These are phyloP conservation scores for Pythium sp. DNA, from an alignment of 352 stramenopile species.

Conservation along the genomic window DNA sequence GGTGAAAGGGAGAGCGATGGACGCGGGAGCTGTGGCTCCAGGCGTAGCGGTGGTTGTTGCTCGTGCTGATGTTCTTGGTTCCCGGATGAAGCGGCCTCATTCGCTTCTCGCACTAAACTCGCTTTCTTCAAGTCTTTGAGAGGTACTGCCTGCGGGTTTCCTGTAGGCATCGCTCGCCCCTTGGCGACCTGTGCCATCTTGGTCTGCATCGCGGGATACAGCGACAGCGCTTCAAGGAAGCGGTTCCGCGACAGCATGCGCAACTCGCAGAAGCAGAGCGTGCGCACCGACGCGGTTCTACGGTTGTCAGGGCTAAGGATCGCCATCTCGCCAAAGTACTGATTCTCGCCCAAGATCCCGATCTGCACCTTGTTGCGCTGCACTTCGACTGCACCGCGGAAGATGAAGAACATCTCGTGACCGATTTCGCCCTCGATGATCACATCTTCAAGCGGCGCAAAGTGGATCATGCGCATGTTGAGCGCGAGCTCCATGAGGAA, in stretches of 20 bases:
- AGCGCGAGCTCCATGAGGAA: constrained; percentile 82
- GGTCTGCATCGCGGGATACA: constrained; percentile 63
- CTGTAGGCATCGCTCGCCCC: constrained; percentile 19
- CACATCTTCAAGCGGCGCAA: constrained; percentile 72
- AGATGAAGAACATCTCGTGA: constrained; percentile 88
- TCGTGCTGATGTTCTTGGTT: background rate
- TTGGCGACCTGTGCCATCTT: constrained; percentile 60
- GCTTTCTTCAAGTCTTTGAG: constrained; percentile 21
- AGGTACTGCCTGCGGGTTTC: constrained; percentile 13
- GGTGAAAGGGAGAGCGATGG: background rate
- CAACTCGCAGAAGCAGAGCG: constrained; percentile 77
- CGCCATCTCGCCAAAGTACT: constrained; percentile 86
- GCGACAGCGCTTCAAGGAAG: constrained; percentile 68
- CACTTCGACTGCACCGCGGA: constrained; percentile 73
- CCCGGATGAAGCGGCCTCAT: background rate
- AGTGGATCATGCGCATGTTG: constrained; percentile 83
- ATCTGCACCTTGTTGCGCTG: constrained; percentile 57
- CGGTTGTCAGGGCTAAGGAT: constrained; percentile 77
- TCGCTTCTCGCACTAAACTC: constrained; percentile 7
- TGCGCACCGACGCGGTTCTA: constrained; percentile 67
- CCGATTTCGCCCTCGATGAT: constrained; percentile 80
- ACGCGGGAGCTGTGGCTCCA: background rate
- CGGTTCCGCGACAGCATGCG: constrained; percentile 79
- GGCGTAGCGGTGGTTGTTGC: background rate
- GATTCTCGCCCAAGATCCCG: constrained; percentile 66